phyloP scores from a whole-genome alignment of 306 rosid genomes.

The Quercus wislizeni region DNA sequence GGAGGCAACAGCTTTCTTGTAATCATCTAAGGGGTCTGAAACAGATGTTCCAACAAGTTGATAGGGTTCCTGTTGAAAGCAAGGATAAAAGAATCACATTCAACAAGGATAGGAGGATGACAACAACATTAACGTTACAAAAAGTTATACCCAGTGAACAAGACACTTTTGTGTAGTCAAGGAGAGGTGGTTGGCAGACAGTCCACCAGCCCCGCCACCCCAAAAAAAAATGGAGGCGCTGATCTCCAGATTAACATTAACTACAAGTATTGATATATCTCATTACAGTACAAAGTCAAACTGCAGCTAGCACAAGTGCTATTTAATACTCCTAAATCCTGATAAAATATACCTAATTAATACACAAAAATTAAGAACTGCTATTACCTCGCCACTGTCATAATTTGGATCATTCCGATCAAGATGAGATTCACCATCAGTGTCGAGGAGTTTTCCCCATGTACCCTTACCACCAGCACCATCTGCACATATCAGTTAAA shows the following conservation, averaged over 20 bases:
- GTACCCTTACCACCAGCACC: constrained; percentile 74
- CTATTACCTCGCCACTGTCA: constrained; percentile 63
- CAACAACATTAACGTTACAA: neutral
- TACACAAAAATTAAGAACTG: neutral
- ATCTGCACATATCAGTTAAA: constrained; percentile 27
- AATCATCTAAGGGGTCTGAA: constrained; percentile 86
- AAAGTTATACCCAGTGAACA: neutral
- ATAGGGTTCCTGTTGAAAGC: constrained; percentile 77
- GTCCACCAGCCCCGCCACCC: too few relatives aligned
- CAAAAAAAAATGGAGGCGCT: too few relatives aligned
- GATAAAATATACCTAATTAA: neutral
- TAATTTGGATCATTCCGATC: constrained; percentile 67
- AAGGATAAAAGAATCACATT: neutral
- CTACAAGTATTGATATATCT: neutral
- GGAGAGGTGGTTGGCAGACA: too few relatives aligned
- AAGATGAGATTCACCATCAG: constrained; percentile 44
- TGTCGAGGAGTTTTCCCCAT: constrained; percentile 61
- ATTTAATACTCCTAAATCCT: neutral
- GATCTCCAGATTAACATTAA: too few relatives aligned
- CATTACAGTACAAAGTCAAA: neutral
- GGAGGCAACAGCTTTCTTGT: constrained; percentile 83
- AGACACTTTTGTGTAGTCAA: too few relatives aligned
- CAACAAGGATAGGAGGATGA: neutral
- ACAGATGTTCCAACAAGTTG: constrained; percentile 81
- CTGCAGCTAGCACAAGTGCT: neutral